phyloP scores from a whole-genome alignment of 2,329 filamentous ascomycete genomes.

The Sporothrix phasma region DNA sequence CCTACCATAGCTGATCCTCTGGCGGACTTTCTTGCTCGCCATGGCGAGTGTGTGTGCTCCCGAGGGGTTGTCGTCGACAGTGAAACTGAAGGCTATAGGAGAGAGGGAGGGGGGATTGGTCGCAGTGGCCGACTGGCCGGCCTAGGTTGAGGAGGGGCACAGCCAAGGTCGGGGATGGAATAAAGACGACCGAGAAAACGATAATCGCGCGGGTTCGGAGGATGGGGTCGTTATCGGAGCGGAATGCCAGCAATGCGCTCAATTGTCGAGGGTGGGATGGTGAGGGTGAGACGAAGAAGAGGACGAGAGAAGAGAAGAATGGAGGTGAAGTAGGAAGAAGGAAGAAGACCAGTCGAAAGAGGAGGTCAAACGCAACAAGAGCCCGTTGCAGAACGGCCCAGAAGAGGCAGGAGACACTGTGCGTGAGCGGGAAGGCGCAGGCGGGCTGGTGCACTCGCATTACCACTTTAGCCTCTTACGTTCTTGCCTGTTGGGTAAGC shows the following conservation, averaged over 20 bases:
- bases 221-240: neutral
- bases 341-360: neutral
- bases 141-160: neutral
- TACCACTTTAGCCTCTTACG: neutral
- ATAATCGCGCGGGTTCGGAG: neutral
- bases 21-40: slow-evolving; percentile 51
- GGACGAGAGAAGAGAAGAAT: neutral
- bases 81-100: no score
- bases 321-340: neutral
- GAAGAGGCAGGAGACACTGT: slow-evolving; percentile 6
- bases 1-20: slow-evolving; percentile 58
- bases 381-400: neutral
- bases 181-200: neutral
- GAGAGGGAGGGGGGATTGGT: neutral
- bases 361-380: neutral
- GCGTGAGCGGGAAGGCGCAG: neutral
- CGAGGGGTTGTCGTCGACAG: neutral
- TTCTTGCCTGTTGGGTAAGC: neutral
- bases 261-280: neutral
- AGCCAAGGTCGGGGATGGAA: neutral
- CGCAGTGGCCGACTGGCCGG: slow-evolving; percentile 11
- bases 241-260: neutral
- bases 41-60: slow-evolving; percentile 31
- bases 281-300: neutral
- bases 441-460: neutral